phyloP scores from a whole-genome alignment of 805 yeast genomes.

The Candida manassasensis region DNA sequence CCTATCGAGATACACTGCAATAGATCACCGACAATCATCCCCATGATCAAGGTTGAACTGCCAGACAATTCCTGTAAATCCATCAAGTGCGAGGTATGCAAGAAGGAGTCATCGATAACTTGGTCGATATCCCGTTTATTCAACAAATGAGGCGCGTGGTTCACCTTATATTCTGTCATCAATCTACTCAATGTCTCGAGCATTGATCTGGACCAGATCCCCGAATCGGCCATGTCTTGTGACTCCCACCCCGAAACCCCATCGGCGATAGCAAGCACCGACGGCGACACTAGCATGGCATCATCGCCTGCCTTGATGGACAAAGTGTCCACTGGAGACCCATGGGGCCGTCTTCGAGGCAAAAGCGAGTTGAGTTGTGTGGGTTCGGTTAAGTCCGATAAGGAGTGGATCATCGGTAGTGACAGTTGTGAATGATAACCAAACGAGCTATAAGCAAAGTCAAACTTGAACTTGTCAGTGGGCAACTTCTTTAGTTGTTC shows the following conservation, averaged over 20 bases:
- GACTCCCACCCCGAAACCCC: conserved; percentile 57
- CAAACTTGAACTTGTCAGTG: conserved; percentile 40
- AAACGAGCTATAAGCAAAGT: conserved; percentile 41
- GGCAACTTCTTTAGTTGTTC: conserved; percentile 34
- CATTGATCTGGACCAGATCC: conserved; percentile 50
- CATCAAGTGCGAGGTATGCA: conserved; percentile 49
- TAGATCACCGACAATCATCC: conserved; percentile 45
- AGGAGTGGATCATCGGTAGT: conserved; percentile 41
- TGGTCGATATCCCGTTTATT: conserved; percentile 38
- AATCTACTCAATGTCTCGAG: conserved; percentile 46
- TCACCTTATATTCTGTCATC: conserved; percentile 40
- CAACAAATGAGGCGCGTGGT: conserved; percentile 34
- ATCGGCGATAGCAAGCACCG: conserved; percentile 51
- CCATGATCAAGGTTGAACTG: conserved; percentile 44
- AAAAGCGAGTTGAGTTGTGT: conserved; percentile 40
- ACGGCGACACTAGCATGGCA: conserved; percentile 51
- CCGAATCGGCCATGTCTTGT: conserved; percentile 37
- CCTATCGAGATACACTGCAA: conserved; percentile 49
- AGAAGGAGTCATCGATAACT: conserved; percentile 43
- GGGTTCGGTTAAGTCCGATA: conserved; percentile 48
- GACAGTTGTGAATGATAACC: conserved; percentile 42
- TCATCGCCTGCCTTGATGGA: conserved; percentile 54
- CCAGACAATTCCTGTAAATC: conserved; percentile 44
- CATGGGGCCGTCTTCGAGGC: conserved; percentile 48
- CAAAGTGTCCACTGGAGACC: conserved; percentile 49